Conservation (phyloP, 768 basidiomycete genomes). For the Mycena rosella region DNA sequence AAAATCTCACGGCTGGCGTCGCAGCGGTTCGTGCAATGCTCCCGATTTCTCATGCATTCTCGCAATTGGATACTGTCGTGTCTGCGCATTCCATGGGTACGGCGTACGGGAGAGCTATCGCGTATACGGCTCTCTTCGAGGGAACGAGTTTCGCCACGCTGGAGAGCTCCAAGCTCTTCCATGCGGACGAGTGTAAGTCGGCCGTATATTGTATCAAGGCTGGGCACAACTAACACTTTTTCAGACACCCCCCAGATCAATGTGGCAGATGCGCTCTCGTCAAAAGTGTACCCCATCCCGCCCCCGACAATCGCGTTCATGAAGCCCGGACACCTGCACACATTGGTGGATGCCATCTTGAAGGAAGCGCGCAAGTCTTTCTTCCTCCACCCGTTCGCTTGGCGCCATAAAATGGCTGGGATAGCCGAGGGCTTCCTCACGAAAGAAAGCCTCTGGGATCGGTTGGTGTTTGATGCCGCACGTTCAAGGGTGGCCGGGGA, state of each 20-base stretch:
- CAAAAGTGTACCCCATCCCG: constrained; percentile 67
- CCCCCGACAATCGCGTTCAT: constrained; percentile 86
- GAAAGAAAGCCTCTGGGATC: constrained; percentile 89
- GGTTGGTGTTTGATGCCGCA: constrained; percentile 78
- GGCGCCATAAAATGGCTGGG: constrained; percentile 81
- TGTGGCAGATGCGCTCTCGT: constrained; percentile 62
- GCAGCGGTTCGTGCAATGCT: constrained; percentile 82
- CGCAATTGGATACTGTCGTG: constrained; percentile 81
- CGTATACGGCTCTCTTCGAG: constrained; percentile 83
- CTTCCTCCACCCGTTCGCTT: constrained; percentile 71
- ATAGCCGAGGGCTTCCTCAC: constrained; percentile 81
- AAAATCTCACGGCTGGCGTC: constrained; percentile 92
- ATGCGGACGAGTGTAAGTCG: constrained; percentile 56
- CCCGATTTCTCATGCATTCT: constrained; percentile 76
- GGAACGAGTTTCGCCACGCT: constrained; percentile 80
- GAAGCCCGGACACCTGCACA: constrained; percentile 71
- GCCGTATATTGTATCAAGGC: not conserved
- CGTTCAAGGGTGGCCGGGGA: constrained; percentile 72
- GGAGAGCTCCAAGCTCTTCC: constrained; percentile 66
- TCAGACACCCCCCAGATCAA: constrained; percentile 46
- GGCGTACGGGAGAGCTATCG: constrained; percentile 83
- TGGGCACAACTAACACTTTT: not conserved
- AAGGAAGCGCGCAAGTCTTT: constrained; percentile 66
- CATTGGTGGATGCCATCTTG: constrained; percentile 66
- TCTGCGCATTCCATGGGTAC: constrained; percentile 81